Conservation (phyloP, 331 rosid genomes). For the Telfairia occidentalis region DNA sequence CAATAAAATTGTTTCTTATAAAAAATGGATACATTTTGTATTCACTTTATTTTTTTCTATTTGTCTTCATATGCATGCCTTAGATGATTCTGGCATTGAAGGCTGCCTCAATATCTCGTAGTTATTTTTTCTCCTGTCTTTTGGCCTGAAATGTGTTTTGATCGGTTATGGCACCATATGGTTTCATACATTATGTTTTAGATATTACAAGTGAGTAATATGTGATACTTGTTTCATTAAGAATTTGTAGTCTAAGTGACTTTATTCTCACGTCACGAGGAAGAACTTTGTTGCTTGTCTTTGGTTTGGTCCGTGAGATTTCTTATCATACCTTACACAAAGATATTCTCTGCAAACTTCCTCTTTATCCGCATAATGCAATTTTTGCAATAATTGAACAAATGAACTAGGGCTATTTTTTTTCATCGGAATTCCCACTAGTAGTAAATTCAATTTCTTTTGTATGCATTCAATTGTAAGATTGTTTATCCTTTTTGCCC, state of each 20-base stretch:
- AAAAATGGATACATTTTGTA: background rate
- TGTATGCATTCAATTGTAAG: background rate
- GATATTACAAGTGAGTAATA: too few species aligned
- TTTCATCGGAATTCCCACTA: background rate
- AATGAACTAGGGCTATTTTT: background rate
- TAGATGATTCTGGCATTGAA: background rate
- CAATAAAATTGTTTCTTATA: too few species aligned
- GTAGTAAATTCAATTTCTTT: constrained; percentile 13
- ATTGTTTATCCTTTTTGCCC: background rate
- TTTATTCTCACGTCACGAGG: background rate
- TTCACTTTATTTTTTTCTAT: background rate
- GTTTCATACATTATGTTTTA: too few species aligned
- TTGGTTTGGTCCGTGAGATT: background rate
- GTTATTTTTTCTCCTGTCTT: background rate
- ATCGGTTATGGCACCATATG: background rate
- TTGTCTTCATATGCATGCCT: background rate
- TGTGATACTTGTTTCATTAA: too few species aligned
- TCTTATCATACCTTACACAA: background rate
- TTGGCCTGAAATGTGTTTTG: constrained; percentile 1
- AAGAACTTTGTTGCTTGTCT: background rate
- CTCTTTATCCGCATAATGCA: background rate
- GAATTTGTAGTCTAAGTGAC: background rate
- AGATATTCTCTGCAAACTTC: background rate
- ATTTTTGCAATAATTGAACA: background rate
- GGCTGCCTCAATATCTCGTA: background rate